These are phyloP conservation scores for Didymella pomorum DNA, from an alignment of 2,329 filamentous ascomycete species.

Conservation along the genomic window DNA sequence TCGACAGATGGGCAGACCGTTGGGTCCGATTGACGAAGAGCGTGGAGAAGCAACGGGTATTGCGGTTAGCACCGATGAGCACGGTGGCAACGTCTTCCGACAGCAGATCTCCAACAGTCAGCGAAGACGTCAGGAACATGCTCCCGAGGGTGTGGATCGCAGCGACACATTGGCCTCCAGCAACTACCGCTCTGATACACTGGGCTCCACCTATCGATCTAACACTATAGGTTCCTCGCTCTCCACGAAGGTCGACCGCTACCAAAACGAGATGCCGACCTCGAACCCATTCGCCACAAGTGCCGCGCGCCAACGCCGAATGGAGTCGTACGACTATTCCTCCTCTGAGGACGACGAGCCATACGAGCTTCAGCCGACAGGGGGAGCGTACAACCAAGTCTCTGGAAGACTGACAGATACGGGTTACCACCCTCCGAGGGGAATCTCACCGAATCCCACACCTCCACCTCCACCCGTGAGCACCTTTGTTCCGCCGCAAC, in stretches of 20 bases:
- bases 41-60: constrained; percentile 43
- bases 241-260: constrained; percentile 43
- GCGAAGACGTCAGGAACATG: constrained; percentile 43
- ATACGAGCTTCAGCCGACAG: constrained; percentile 47
- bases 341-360: constrained; percentile 51
- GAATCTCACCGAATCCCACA: constrained; percentile 43
- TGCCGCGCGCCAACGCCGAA: constrained; percentile 35
- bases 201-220: constrained; percentile 28
- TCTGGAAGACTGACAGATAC: constrained; percentile 46
- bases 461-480: constrained; percentile 39
- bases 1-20: constrained; percentile 35
- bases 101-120: constrained; percentile 50
- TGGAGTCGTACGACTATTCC: constrained; percentile 50
- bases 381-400: constrained; percentile 45
- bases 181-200: constrained; percentile 37
- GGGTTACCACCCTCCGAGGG: constrained; percentile 45
- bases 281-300: constrained; percentile 44
- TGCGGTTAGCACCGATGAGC: constrained; percentile 30
- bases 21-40: constrained; percentile 46
- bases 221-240: constrained; percentile 32
- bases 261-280: constrained; percentile 45
- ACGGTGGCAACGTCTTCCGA: constrained; percentile 48
- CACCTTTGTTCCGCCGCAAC: constrained; percentile 21
- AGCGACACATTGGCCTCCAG: constrained; percentile 44
- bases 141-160: constrained; percentile 39